Evolutionary conservation across 2,329 filamentous ascomycete species (phyloP).

Genomic region (Penicillium sp.): DNA sequence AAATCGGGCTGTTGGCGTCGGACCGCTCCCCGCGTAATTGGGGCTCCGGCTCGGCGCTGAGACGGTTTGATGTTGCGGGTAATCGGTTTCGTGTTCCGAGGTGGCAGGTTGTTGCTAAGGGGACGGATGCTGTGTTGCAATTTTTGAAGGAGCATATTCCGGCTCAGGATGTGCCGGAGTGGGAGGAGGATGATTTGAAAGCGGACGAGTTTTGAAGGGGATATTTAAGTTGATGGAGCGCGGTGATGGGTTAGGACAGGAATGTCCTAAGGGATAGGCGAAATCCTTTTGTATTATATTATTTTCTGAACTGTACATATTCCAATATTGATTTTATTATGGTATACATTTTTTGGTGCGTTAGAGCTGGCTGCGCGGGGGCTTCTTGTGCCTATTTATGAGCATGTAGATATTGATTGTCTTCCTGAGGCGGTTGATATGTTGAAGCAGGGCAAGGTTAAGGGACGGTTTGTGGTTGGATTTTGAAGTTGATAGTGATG

Average conservation of each 20-base stretch:
- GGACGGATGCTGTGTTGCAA: conserved; percentile 79
- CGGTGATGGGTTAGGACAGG: background rate
- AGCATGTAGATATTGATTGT: too few species aligned
- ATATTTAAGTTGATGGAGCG: background rate
- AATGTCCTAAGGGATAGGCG: too few species aligned
- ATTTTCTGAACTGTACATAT: conserved; percentile 14
- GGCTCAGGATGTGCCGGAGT: conserved; percentile 44
- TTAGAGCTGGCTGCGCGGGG: too few species aligned
- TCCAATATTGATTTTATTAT: background rate
- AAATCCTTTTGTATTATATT: conserved; percentile 17
- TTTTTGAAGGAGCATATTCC: conserved; percentile 82
- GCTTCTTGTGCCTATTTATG: too few species aligned
- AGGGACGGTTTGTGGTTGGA: too few species aligned
- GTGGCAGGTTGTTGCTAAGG: conserved; percentile 81
- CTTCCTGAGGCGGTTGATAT: too few species aligned
- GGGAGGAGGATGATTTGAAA: conserved; percentile 31
- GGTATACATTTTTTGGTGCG: background rate
- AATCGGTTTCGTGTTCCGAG: conserved; percentile 88
- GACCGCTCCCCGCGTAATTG: conserved; percentile 43
- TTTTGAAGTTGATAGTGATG: too few species aligned
- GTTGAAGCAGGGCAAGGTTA: too few species aligned
- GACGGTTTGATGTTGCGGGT: conserved; percentile 74
- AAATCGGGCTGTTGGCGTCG: conserved; percentile 76
- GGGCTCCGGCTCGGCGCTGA: conserved; percentile 56
- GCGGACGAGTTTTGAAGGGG: conserved; percentile 10